Conservation (phyloP, 306 rosid genomes). For the Cyamopsis tetragonoloba region DNA sequence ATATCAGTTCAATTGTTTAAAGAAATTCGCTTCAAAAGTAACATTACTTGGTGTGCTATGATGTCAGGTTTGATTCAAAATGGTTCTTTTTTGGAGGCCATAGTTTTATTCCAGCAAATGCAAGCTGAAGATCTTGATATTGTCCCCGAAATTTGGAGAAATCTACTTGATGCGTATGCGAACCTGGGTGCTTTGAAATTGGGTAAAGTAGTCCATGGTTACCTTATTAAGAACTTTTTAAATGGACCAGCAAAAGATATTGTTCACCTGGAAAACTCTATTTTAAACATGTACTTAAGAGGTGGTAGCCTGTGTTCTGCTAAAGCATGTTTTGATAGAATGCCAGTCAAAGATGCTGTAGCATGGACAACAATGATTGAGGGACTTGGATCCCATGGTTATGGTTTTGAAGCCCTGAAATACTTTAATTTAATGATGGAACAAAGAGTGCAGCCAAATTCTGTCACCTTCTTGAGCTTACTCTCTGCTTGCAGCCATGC, state of each 20-base stretch:
- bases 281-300: slow-evolving; percentile 53
- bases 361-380: slow-evolving; percentile 63
- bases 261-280: slow-evolving; percentile 40
- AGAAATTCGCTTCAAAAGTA: slow-evolving; percentile 32
- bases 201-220: slow-evolving; percentile 45
- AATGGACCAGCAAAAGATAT: slow-evolving; percentile 1
- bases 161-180: slow-evolving; percentile 48
- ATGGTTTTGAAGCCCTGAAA: slow-evolving; percentile 37
- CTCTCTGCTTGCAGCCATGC: slow-evolving; percentile 60
- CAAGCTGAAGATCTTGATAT: slow-evolving; percentile 30
- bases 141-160: slow-evolving; percentile 39
- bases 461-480: slow-evolving; percentile 54
- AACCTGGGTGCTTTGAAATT: slow-evolving; percentile 50
- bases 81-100: slow-evolving; percentile 40
- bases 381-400: slow-evolving; percentile 55
- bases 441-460: slow-evolving; percentile 41
- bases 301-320: slow-evolving; percentile 47
- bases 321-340: slow-evolving; percentile 29
- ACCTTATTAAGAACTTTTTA: slow-evolving; percentile 32
- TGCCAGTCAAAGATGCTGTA: slow-evolving; percentile 44
- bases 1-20: slow-evolving; percentile 33
- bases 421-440: slow-evolving; percentile 38
- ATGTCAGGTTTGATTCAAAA: slow-evolving; percentile 53
- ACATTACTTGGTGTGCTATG: slow-evolving; percentile 48
- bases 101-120: slow-evolving; percentile 42